These are phyloP conservation scores for Yamagishiella unicocca DNA, from an alignment of 139 green algal species.

Conservation along the genomic window DNA sequence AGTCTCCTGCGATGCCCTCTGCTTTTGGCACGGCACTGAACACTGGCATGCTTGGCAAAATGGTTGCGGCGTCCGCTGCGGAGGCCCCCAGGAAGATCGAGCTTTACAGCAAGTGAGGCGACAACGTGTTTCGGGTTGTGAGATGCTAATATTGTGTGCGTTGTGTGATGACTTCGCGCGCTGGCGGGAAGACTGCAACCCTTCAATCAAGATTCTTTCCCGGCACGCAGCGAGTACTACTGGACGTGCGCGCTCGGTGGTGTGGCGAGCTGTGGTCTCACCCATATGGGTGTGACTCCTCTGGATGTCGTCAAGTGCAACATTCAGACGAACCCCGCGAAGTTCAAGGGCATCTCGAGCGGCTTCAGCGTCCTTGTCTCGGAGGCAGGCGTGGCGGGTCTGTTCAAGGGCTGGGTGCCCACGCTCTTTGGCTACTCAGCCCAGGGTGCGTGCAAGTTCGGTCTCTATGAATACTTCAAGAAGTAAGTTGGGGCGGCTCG, in stretches of 20 bases:
- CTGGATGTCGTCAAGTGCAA: conserved; percentile 97
- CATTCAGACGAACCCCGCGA: conserved; percentile 71
- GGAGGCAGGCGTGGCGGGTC: conserved; percentile 75
- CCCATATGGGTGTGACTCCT: conserved; percentile 84
- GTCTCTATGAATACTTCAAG: conserved; percentile 95
- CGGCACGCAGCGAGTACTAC: conserved; percentile 43
- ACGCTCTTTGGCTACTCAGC: conserved; percentile 90
- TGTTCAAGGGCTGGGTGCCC: conserved; percentile 88
- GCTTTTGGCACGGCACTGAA: conserved; percentile 10
- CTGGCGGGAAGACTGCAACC: no score
- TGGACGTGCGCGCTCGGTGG: conserved; percentile 49
- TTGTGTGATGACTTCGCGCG: no score
- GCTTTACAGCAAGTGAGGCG: conserved; percentile 66
- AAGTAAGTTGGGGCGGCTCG: conserved; percentile 71
- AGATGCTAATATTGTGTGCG: neutral
- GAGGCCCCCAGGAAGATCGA: conserved; percentile 66
- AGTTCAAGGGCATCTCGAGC: conserved; percentile 76
- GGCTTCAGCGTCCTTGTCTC: conserved; percentile 79
- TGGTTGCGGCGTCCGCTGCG: conserved; percentile 63
- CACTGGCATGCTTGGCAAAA: conserved; percentile 22
- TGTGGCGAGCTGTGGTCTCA: conserved; percentile 71
- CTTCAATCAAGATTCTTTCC: neutral
- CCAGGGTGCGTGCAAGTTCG: conserved; percentile 94
- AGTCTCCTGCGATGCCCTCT: conserved; percentile 13
- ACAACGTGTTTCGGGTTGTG: neutral